Base-by-base conservation (phyloP, 2,329 filamentous ascomycete genomes). In the Ceratocystis huliohia region DNA sequence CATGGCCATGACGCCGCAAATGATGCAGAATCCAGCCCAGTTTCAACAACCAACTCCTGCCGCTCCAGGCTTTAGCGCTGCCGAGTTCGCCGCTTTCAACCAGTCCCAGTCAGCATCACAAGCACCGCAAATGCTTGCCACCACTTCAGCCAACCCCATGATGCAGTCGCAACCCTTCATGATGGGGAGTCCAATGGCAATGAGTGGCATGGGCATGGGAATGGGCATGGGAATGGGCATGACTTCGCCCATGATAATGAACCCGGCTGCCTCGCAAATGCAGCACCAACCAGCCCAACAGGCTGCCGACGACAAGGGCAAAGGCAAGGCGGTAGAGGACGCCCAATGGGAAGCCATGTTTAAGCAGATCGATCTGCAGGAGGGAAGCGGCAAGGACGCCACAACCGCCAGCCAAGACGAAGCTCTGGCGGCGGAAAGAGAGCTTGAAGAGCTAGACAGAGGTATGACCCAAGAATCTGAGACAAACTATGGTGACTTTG, bases 301-400 rank as follows among this genome's bases (percentile, higher is more conserved):
- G 71, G 75, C 76, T 65, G 74, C 75, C 56, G 80, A 83, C 70
- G 79, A 77, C 63, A 88, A 91, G 75, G 89, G 88, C 68, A 97
- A 97, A 75, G 92, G 89, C 48, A 96, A 95, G 76, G 84, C 97
- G 78, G 87, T 97, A 13, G 91, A 96, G 74, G 93, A 99, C 71
- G 80, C 88, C 73, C 88, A 96, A 73, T 97, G 94, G 94, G 93
- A 97, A 76, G 90, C 91, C 72, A 91, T 97, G 75, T 99, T 99
- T 75, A 89, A 91, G 67, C 85, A 94, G 76, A 86, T 96, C 74
- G 82, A 87, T 73, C 77, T 82, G 71, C 75, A 81, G 69, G 78
- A 81, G 63, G 75, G 78, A 65, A 79, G 80, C 71, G 79, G 78
- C 65, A 75, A 76, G 46, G 86, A 86, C 50, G 85, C 87, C 33